These are phyloP conservation scores for Chaetomium sp. DNA, from an alignment of 2,329 filamentous ascomycete genomes.

Conservation along the genomic window DNA sequence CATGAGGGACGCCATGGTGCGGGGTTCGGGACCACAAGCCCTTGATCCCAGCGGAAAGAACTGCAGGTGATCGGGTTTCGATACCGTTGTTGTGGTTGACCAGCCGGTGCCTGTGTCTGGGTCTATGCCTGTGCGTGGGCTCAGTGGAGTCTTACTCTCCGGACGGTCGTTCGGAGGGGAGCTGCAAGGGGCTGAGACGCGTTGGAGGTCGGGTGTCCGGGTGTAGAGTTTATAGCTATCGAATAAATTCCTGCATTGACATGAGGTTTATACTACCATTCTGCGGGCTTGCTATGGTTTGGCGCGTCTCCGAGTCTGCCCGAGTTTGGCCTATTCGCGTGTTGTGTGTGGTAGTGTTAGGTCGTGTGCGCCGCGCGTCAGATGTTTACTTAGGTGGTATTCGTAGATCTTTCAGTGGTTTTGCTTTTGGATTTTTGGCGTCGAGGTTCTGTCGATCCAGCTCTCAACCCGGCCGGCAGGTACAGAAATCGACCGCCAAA, in stretches of 20 bases:
- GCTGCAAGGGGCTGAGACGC: not conserved
- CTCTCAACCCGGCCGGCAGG: constrained; percentile 18
- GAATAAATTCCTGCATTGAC: constrained; percentile 1
- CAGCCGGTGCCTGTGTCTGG: not conserved
- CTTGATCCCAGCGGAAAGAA: not conserved
- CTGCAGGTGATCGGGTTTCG: not conserved
- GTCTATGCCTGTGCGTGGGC: not conserved
- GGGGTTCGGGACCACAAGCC: not conserved
- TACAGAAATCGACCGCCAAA: not conserved
- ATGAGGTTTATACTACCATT: not conserved
- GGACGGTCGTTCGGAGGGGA: constrained; percentile 4
- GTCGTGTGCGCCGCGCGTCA: constrained; percentile 1
- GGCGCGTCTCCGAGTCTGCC: not conserved
- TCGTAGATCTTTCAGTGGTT: not conserved
- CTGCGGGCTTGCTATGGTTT: not conserved
- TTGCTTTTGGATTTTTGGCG: constrained; percentile 2
- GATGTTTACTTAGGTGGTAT: no score
- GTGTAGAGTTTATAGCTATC: constrained; percentile 1
- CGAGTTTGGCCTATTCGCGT: constrained; percentile 2
- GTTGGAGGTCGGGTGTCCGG: not conserved
- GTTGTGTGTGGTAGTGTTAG: not conserved
- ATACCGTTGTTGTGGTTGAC: constrained; percentile 9
- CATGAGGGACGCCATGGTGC: constrained; percentile 19
- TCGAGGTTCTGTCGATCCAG: not conserved
- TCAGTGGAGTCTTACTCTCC: not conserved